Evolutionary conservation across 108 stramenopile genomes (phyloP).

Genomic region (Nannochloropsis granulata): DNA sequence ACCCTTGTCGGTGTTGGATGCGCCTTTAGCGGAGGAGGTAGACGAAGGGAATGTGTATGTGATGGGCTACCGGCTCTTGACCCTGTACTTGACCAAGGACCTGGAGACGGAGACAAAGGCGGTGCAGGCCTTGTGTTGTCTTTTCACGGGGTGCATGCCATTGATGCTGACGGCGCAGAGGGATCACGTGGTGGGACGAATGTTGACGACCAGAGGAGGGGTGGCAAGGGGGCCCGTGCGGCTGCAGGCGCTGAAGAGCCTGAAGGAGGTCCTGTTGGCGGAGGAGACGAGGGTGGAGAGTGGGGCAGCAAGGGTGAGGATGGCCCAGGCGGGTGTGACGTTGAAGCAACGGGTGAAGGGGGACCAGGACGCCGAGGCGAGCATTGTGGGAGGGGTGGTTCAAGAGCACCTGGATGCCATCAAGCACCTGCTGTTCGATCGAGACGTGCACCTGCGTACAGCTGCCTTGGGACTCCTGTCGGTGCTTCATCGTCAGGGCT

Average conservation of each 20-base stretch:
- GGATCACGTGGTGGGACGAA: neutral
- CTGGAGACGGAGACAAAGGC: neutral
- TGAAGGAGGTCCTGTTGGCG: conserved; percentile 6
- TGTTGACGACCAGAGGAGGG: neutral
- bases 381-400: conserved; percentile 16
- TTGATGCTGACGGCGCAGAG: neutral
- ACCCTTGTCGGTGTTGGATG: neutral
- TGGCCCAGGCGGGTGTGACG: conserved; percentile 14
- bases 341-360: conserved; percentile 17
- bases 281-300: conserved; percentile 18
- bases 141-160: neutral
- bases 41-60: neutral
- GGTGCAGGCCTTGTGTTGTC: neutral
- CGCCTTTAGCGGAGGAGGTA: neutral
- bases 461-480: conserved; percentile 11
- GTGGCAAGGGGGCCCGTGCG: neutral
- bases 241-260: neutral
- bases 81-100: neutral
- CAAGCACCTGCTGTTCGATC: conserved; percentile 2
- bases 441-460: conserved; percentile 1
- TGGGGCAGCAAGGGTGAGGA: conserved; percentile 5
- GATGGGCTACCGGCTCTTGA: neutral
- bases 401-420: conserved; percentile 16
- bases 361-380: conserved; percentile 24
- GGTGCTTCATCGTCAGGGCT: conserved; percentile 6